Evolutionary conservation across 345 rosid genomes (phyloP).

Genomic region (Anastatica hierochuntica): DNA sequence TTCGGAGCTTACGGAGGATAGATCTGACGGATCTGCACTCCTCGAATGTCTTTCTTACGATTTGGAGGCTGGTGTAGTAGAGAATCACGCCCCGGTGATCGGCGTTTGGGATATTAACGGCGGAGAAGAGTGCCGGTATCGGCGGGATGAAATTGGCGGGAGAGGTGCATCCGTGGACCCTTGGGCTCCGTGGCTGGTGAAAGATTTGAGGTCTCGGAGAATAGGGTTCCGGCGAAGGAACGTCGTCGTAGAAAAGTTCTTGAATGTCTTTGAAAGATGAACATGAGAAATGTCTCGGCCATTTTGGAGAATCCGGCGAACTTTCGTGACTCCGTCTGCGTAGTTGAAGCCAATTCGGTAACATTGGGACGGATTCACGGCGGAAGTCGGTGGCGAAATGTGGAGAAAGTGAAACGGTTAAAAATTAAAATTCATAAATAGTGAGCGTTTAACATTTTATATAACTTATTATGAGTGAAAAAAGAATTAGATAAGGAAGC

Average conservation of each 20-base stretch:
- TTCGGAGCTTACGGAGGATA: constrained; percentile 43
- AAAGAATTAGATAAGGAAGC: not conserved
- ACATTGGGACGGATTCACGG: constrained; percentile 24
- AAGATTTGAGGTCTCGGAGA: constrained; percentile 35
- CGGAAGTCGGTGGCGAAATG: not conserved
- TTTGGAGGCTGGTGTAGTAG: constrained; percentile 71
- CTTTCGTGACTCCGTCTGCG: not conserved
- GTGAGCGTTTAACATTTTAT: not conserved
- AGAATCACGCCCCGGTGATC: constrained; percentile 39
- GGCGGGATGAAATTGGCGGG: constrained; percentile 20
- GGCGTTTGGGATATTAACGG: constrained; percentile 15
- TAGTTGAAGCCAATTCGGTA: constrained; percentile 40
- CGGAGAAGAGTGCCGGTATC: not conserved
- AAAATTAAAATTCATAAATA: too few relatives aligned
- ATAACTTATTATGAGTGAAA: not conserved
- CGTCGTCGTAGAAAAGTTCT: constrained; percentile 19
- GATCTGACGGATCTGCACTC: constrained; percentile 54
- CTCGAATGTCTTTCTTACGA: constrained; percentile 65
- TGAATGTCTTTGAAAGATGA: constrained; percentile 52
- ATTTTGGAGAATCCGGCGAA: not conserved
- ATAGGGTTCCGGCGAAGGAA: constrained; percentile 1
- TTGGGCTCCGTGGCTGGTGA: constrained; percentile 52
- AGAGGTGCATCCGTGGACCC: constrained; percentile 21
- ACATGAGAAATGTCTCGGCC: constrained; percentile 31
- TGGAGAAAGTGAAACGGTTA: not conserved